Base-by-base conservation (phyloP, 192 early-diverging fungal species). In the Tieghemiomyces parasiticus region DNA sequence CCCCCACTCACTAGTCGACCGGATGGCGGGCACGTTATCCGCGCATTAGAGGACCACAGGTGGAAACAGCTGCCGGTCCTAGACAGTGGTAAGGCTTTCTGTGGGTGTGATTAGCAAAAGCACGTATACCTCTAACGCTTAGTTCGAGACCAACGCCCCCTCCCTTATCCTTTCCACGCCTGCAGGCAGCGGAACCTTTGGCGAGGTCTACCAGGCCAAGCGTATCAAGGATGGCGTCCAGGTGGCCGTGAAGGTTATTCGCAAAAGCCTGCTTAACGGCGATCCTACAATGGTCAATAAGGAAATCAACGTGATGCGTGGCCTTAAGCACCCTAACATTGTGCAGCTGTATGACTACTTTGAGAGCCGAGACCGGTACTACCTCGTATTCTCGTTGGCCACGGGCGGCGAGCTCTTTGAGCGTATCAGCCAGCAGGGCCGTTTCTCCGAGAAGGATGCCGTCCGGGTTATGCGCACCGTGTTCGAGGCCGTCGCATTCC, bases 241-340 rank as follows among this genome's bases (percentile, higher is more conserved):
- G 30, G 90, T 90, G 26, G 94, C 94, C 0, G 78, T 93, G 63
- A 97, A 97, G 69, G 81, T 97, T 47, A 95, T 97, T 69, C 81
- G 81, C 67, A 95, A 95, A 68, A 78, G 80, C 59, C 78, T 84
- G 3, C 82, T 93, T 60, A 81, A 67, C 32, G 85, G 83, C 44
- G 83, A 92, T 60, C 89, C 86, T 61, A 77, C 84, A 38, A 87
- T 97, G 88, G 91, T 97, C 14, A 64, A 85, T 46, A 87, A 89
- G 67, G 94, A 97, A 71, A 91, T 97, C 67, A 75, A 88, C 38
- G 84, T 95, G 29, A 77, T 97, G 68, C 77, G 82, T 58, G 75
- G 75, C 53, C 69, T 97, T 44, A 77, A 87, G 56, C 90, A 95
- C 77, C 82, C 81, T 29, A 85, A 94, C 77, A 86, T 97, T 46